A percentile compares a stretch with the other conserved stretches of the same genome.
These are phyloP conservation scores for Fusarium sp. DNA, from an alignment of 2,329 filamentous ascomycete genomes.

Conservation along the genomic window DNA sequence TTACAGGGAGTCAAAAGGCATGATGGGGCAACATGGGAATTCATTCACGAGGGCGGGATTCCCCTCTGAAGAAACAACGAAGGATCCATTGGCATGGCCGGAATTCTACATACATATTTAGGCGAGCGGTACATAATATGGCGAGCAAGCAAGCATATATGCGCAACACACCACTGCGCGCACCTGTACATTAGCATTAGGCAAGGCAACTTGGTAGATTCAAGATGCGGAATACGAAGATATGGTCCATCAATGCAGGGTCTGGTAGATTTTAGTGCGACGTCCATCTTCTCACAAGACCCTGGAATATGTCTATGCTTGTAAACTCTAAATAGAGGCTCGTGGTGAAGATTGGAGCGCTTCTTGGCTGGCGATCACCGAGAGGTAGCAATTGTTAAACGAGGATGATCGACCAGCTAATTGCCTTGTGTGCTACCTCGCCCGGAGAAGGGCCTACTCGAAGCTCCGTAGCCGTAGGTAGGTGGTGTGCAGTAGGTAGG, in stretches of 20 bases:
- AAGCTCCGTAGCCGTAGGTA: background rate
- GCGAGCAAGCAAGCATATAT: constrained; percentile 21
- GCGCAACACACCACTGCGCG: background rate
- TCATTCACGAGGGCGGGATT: constrained; percentile 32
- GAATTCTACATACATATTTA: background rate
- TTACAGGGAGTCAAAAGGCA: constrained; percentile 31
- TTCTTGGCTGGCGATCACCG: constrained; percentile 21
- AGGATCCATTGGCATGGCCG: background rate
- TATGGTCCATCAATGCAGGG: background rate
- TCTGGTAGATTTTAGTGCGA: background rate
- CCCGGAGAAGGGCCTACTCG: background rate
- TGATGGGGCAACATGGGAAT: constrained; percentile 19
- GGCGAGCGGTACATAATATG: constrained; percentile 12
- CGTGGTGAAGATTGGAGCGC: constrained; percentile 34
- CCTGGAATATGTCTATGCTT: background rate
- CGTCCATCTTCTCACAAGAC: background rate
- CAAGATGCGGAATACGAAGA: constrained; percentile 12
- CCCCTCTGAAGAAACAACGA: constrained; percentile 22
- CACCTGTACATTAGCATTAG: constrained; percentile 28
- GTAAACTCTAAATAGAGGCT: constrained; percentile 19
- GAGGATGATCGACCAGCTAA: background rate
- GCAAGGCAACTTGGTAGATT: constrained; percentile 3
- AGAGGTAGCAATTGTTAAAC: background rate
- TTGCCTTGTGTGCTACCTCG: background rate
- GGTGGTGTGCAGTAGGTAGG: background rate